These are phyloP conservation scores for Podospora fimiseda DNA, from an alignment of 495 filamentous ascomycete species.

Conservation along the genomic window DNA sequence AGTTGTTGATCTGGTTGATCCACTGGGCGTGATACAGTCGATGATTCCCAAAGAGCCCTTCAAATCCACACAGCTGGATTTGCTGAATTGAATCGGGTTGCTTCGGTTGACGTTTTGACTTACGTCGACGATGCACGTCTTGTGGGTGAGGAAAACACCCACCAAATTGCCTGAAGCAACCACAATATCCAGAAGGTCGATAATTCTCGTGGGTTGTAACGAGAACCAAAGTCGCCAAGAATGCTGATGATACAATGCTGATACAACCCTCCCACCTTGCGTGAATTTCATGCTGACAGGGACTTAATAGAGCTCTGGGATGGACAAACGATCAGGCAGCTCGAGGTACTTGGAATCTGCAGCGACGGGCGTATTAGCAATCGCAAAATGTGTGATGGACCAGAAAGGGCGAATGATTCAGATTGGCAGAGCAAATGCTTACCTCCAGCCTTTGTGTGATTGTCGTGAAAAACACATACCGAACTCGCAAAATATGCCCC, in stretches of 20 bases:
- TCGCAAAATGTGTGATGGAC: too few relatives aligned
- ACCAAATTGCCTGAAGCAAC: slow-evolving; percentile 40
- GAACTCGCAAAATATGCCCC: slow-evolving; percentile 19
- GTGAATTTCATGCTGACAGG: slow-evolving; percentile 20
- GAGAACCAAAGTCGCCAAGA: slow-evolving; percentile 12
- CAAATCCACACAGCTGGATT: background rate
- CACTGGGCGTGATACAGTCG: slow-evolving; percentile 65
- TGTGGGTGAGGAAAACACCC: slow-evolving; percentile 56
- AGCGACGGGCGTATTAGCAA: too few relatives aligned
- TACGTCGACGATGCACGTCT: slow-evolving; percentile 57
- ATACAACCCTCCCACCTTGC: slow-evolving; percentile 12
- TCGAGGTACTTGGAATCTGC: too few relatives aligned
- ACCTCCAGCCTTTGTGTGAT: too few relatives aligned
- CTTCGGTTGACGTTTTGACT: slow-evolving; percentile 69
- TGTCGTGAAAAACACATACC: too few relatives aligned
- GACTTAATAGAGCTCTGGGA: too few relatives aligned
- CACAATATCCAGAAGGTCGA: slow-evolving; percentile 63
- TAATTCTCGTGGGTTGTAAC: slow-evolving; percentile 47
- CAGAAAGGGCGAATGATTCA: too few relatives aligned
- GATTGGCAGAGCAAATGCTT: too few relatives aligned
- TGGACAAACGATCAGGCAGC: too few relatives aligned
- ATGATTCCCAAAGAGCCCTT: slow-evolving; percentile 49
- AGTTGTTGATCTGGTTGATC: too few relatives aligned
- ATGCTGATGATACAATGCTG: slow-evolving; percentile 3
- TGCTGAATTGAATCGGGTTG: slow-evolving; percentile 10